Evolutionary conservation across 108 stramenopile genomes (phyloP).

Genomic region (Epithemia pelagica): DNA sequence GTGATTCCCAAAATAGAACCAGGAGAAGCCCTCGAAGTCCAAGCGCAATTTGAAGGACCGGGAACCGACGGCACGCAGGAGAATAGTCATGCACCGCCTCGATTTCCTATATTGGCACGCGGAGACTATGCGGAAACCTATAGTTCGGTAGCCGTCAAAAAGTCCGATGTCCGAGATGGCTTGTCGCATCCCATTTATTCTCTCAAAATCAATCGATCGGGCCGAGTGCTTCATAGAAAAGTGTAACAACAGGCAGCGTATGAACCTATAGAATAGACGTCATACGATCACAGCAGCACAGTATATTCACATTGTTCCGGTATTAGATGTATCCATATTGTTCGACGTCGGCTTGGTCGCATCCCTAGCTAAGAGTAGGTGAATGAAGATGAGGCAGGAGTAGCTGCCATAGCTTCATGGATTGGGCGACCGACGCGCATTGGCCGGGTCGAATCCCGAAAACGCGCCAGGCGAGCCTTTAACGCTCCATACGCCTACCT

Average conservation of each 20-base stretch:
- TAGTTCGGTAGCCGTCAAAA: conserved; percentile 3
- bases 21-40: conserved; percentile 42
- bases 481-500: too few species aligned
- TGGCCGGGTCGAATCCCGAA: too few species aligned
- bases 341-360: too few species aligned
- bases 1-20: conserved; percentile 20
- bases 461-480: too few species aligned
- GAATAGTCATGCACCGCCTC: not conserved
- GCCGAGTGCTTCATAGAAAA: conserved; percentile 6
- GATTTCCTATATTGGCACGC: conserved; percentile 9
- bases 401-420: too few species aligned
- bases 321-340: too few species aligned
- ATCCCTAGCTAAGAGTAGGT: too few species aligned
- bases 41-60: conserved; percentile 23
- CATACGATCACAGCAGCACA: not conserved
- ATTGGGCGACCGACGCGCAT: too few species aligned
- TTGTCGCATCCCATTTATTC: not conserved
- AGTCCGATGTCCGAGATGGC: not conserved
- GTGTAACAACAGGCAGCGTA: conserved; percentile 2
- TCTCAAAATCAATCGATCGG: not conserved
- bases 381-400: too few species aligned
- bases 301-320: too few species aligned
- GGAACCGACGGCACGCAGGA: not conserved
- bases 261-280: not conserved
- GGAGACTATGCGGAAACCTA: not conserved